Percentiles rank a stretch among this genome's conserved stretches.
Evolutionary conservation across 1,284 basidiomycete species (phyloP).

Genomic region (Vanrija sp.): DNA sequence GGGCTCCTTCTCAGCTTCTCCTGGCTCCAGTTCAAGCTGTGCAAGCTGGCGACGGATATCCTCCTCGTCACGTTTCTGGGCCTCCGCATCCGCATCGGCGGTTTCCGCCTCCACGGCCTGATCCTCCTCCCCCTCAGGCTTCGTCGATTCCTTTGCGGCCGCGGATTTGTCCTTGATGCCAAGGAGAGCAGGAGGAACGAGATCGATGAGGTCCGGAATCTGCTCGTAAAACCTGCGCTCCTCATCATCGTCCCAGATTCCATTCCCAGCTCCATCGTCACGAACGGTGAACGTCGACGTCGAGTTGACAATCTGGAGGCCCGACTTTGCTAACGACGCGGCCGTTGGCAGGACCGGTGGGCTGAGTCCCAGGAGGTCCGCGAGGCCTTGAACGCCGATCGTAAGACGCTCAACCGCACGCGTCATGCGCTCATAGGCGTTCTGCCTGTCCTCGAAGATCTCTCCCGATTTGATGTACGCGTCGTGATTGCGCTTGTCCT

Average conservation of each 20-base stretch:
- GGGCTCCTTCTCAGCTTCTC: background rate
- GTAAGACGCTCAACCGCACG: slow-evolving; percentile 89
- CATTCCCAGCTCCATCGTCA: slow-evolving; percentile 60
- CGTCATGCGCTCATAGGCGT: slow-evolving; percentile 97
- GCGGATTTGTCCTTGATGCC: slow-evolving; percentile 62
- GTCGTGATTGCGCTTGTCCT: slow-evolving; percentile 93
- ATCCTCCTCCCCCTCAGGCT: slow-evolving; percentile 14
- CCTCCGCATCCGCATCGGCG: slow-evolving; percentile 20
- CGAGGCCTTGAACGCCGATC: slow-evolving; percentile 78
- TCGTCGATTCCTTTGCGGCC: slow-evolving; percentile 36
- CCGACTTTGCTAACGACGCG: slow-evolving; percentile 50
- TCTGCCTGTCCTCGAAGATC: slow-evolving; percentile 98
- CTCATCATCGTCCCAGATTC: slow-evolving; percentile 99
- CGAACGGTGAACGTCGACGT: slow-evolving; percentile 54
- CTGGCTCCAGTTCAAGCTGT: slow-evolving; percentile 32
- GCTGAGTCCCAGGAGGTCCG: slow-evolving; percentile 76
- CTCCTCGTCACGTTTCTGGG: slow-evolving; percentile 51
- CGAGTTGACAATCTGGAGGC: slow-evolving; percentile 52
- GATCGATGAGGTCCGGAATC: slow-evolving; percentile 81
- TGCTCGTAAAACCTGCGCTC: slow-evolving; percentile 93
- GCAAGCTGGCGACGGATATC: slow-evolving; percentile 50
- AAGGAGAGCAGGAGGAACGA: slow-evolving; percentile 80
- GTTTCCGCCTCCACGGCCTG: slow-evolving; percentile 25
- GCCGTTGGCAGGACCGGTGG: slow-evolving; percentile 77
- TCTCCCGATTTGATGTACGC: slow-evolving; percentile 98